Percentiles rank a stretch among this genome's conserved stretches.
Evolutionary conservation across 176 grass and related monocot species (phyloP).

Genomic region (Oryza meyeriana): DNA sequence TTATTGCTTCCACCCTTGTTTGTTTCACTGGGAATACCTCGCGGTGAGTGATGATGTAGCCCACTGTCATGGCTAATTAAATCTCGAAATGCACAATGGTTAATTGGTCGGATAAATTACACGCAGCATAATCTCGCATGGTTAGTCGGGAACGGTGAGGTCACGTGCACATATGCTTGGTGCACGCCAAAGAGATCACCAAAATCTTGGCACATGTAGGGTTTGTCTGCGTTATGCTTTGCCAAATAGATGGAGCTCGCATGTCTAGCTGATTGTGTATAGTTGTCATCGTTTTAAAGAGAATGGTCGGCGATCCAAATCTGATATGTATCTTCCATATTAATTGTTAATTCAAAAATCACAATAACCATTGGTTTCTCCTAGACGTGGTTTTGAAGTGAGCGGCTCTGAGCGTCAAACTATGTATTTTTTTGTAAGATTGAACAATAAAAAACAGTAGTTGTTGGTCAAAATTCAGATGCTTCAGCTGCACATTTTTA

Average conservation of each 20-base stretch:
- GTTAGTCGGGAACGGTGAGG: no score
- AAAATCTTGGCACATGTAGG: conserved; percentile 3
- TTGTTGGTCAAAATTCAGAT: neutral
- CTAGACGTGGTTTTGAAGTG: neutral
- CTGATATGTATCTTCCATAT: neutral
- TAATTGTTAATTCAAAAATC: neutral
- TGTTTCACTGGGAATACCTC: no score
- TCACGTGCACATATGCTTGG: conserved; percentile 8
- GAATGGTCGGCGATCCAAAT: neutral
- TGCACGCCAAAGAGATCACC: conserved; percentile 5
- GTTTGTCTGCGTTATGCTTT: neutral
- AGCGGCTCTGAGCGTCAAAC: neutral
- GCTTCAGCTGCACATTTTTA: no score
- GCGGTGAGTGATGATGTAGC: no score
- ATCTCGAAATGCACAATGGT: neutral
- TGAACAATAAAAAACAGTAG: neutral
- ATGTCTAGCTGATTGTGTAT: neutral
- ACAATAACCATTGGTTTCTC: no score
- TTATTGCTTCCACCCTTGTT: no score
- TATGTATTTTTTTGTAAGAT: neutral
- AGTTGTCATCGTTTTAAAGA: neutral
- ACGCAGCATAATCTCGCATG: conserved; percentile 2
- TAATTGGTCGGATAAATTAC: neutral
- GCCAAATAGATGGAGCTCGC: neutral
- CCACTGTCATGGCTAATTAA: no score